A percentile compares a stretch with the other conserved stretches of the same genome.
phyloP scores from a whole-genome alignment of 2,329 filamentous ascomycete genomes.

The Neopestalotiopsis clavispora region DNA sequence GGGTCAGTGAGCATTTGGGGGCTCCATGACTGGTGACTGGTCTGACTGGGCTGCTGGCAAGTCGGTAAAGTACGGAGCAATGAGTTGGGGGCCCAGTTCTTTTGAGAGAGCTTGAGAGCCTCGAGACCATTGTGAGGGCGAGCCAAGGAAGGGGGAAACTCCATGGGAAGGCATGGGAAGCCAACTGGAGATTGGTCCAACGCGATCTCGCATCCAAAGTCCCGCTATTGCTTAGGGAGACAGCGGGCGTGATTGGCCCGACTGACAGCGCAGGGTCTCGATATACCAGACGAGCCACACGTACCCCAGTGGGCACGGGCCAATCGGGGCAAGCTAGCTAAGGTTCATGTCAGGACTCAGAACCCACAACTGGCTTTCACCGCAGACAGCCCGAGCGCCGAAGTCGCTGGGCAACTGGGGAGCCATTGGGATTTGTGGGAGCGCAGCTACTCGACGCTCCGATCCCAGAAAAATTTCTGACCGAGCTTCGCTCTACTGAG shows the following conservation, averaged over 20 bases:
- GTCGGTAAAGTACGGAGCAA: not conserved
- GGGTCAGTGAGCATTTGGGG: not conserved
- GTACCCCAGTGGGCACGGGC: not conserved
- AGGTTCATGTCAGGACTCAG: not conserved
- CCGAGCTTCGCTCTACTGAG: conserved; percentile 3
- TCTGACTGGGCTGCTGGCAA: not conserved
- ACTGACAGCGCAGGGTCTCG: not conserved
- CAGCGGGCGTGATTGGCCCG: not conserved
- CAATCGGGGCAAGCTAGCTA: not conserved
- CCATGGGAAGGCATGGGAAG: not conserved
- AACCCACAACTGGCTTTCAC: not conserved
- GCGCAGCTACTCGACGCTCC: conserved; percentile 16
- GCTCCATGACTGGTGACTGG: not conserved
- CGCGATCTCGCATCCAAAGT: not conserved
- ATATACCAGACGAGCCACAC: not conserved
- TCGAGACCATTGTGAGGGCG: not conserved
- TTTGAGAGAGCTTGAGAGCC: no score
- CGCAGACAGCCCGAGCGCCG: conserved; percentile 7
- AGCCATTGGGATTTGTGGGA: not conserved
- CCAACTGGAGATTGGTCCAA: not conserved
- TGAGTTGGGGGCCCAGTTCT: not conserved
- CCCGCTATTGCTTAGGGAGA: not conserved
- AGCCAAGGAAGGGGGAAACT: not conserved
- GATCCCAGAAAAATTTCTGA: conserved; percentile 16
- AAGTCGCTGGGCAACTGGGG: conserved; percentile 13